Percentiles rank a stretch among this genome's conserved stretches.
These are phyloP conservation scores for Hirsutella minnesotensis DNA, from an alignment of 2,329 filamentous ascomycete genomes.

Conservation along the genomic window DNA sequence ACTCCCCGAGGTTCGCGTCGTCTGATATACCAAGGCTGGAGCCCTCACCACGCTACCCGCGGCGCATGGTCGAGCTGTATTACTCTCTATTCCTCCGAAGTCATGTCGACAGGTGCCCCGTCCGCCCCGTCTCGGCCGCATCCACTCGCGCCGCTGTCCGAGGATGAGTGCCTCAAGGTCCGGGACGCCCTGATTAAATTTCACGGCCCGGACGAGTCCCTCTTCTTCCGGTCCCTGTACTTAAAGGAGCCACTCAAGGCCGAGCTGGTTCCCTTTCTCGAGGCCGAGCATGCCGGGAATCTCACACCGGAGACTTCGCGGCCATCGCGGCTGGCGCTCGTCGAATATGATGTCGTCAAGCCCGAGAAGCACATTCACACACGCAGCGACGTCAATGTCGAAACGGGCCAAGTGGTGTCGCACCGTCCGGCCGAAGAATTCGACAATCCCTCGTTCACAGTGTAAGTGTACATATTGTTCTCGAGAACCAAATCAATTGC, in stretches of 20 bases:
- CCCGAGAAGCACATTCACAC: constrained; percentile 19
- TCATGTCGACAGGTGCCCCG: not conserved
- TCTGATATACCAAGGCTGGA: too few species aligned
- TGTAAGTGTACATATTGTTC: constrained; percentile 3
- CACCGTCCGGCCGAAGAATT: constrained; percentile 12
- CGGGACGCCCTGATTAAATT: constrained; percentile 30
- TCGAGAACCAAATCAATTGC: not conserved
- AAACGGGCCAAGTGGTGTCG: constrained; percentile 15
- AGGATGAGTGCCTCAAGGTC: constrained; percentile 36
- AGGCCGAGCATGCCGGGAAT: constrained; percentile 45
- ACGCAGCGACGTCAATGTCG: constrained; percentile 26
- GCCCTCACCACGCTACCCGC: too few species aligned
- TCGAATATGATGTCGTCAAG: constrained; percentile 30
- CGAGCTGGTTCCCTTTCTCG: constrained; percentile 46
- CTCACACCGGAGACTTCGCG: constrained; percentile 28
- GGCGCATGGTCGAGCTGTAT: too few species aligned
- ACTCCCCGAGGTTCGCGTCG: too few species aligned
- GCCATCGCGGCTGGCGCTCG: constrained; percentile 32
- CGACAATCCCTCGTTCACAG: constrained; percentile 23
- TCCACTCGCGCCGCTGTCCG: constrained; percentile 36
- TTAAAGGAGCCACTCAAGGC: constrained; percentile 50
- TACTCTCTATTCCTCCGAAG: too few species aligned
- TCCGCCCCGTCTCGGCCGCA: constrained; percentile 11
- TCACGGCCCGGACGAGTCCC: constrained; percentile 9
- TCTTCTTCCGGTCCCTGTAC: constrained; percentile 46